Evolutionary conservation across 2,329 filamentous ascomycete species (phyloP).

Genomic region (Dichotomopilus funicola): DNA sequence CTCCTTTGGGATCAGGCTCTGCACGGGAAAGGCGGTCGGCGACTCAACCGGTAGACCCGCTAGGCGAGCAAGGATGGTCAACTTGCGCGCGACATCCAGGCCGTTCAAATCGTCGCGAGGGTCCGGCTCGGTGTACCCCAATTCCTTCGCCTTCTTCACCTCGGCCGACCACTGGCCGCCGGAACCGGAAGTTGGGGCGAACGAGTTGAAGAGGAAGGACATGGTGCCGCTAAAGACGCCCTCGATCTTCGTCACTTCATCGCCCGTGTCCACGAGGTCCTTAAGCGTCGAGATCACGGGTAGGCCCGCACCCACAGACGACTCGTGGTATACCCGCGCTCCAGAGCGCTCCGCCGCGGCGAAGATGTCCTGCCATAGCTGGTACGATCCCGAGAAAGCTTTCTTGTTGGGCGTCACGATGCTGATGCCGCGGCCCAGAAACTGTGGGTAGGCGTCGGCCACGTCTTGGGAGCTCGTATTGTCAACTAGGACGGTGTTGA

Average conservation of each 20-base stretch:
- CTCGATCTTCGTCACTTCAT: slow-evolving; percentile 86
- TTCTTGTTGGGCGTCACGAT: slow-evolving; percentile 99
- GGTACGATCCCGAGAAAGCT: slow-evolving; percentile 76
- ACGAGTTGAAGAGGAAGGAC: slow-evolving; percentile 97
- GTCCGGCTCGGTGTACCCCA: slow-evolving; percentile 89
- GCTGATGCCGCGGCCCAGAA: slow-evolving; percentile 75
- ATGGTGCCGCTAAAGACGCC: slow-evolving; percentile 97
- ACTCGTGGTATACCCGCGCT: slow-evolving; percentile 90
- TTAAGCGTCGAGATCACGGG: slow-evolving; percentile 90
- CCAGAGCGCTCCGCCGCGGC: slow-evolving; percentile 60
- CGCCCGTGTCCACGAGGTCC: slow-evolving; percentile 90
- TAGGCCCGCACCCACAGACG: slow-evolving; percentile 85
- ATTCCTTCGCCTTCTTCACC: slow-evolving; percentile 83
- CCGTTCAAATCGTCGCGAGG: slow-evolving; percentile 82
- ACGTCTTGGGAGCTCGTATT: slow-evolving; percentile 90
- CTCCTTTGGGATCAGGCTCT: slow-evolving; percentile 85
- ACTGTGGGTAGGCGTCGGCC: slow-evolving; percentile 73
- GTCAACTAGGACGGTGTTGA: slow-evolving; percentile 79
- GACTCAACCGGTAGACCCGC: slow-evolving; percentile 75
- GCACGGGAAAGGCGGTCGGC: slow-evolving; percentile 84
- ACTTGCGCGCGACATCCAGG: slow-evolving; percentile 85
- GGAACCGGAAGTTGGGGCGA: slow-evolving; percentile 70
- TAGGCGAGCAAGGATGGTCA: slow-evolving; percentile 87
- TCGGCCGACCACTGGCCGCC: slow-evolving; percentile 86
- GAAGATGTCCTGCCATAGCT: slow-evolving; percentile 86